Evolutionary conservation across 495 filamentous ascomycete species (phyloP).

Genomic region (Astrothelium macrocarpum): DNA sequence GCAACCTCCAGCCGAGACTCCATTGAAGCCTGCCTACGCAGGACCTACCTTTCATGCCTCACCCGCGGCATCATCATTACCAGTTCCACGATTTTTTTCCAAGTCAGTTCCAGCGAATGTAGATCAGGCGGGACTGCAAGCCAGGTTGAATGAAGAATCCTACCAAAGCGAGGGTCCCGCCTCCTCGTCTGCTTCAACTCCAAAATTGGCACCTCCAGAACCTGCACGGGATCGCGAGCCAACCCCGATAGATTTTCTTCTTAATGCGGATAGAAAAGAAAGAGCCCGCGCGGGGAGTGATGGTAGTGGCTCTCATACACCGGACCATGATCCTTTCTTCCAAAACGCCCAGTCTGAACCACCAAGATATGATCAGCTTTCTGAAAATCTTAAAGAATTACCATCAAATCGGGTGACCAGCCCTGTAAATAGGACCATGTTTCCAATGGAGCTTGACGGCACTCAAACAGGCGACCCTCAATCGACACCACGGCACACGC

Average conservation of each 20-base stretch:
- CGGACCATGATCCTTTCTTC: conserved; percentile 17
- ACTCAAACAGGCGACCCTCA: not conserved
- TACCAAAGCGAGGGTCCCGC: conserved; percentile 5
- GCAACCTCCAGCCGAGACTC: conserved; percentile 23
- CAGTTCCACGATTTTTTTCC: conserved; percentile 86
- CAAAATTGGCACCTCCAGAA: conserved; percentile 33
- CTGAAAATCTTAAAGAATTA: not conserved
- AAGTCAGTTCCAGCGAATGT: conserved; percentile 62
- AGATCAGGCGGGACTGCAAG: conserved; percentile 29
- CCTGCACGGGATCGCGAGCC: conserved; percentile 42
- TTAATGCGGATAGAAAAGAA: conserved; percentile 72
- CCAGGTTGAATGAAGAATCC: conserved; percentile 36
- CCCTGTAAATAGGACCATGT: conserved; percentile 45
- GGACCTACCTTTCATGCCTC: conserved; percentile 94
- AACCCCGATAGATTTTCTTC: conserved; percentile 80
- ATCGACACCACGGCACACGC: not conserved
- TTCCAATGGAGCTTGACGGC: conserved; percentile 56
- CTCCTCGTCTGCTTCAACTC: conserved; percentile 16
- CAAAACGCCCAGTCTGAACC: conserved; percentile 24
- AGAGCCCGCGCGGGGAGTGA: conserved; percentile 41
- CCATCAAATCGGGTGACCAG: conserved; percentile 26
- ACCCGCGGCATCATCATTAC: conserved; percentile 83
- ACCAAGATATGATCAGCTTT: conserved; percentile 21
- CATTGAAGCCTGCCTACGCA: conserved; percentile 55
- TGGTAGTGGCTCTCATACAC: conserved; percentile 9